Conservation (phyloP, 495 filamentous ascomycete species). For the Pseudevernia furfuracea region DNA sequence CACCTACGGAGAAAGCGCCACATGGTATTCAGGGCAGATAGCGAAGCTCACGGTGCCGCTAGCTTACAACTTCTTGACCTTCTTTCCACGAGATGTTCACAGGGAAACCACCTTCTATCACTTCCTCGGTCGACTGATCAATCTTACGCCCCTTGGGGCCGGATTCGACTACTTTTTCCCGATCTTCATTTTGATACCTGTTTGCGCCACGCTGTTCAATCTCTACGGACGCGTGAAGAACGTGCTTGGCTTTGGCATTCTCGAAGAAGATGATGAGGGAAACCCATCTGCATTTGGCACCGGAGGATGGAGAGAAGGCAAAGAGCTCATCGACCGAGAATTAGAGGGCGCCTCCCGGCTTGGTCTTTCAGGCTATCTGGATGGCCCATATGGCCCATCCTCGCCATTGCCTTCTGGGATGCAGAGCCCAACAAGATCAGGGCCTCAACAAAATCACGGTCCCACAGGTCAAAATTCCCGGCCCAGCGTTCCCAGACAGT, state of each 20-base stretch:
- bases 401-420: constrained; percentile 14
- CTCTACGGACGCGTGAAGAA: constrained; percentile 75
- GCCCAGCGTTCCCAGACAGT: constrained; percentile 13
- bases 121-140: constrained; percentile 77
- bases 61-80: constrained; percentile 91
- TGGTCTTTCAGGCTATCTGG: constrained; percentile 35
- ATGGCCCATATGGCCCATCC: constrained; percentile 12
- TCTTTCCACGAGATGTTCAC: constrained; percentile 61
- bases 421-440: constrained; percentile 6
- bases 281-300: constrained; percentile 57
- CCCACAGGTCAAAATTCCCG: constrained; percentile 1
- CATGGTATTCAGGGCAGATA: constrained; percentile 88
- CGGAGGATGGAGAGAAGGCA: constrained; percentile 87
- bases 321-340: constrained; percentile 89
- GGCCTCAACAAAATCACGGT: neutral
- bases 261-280: constrained; percentile 62
- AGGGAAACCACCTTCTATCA: constrained; percentile 69
- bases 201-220: constrained; percentile 75
- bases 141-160: constrained; percentile 72
- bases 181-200: constrained; percentile 72
- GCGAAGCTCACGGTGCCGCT: constrained; percentile 86
- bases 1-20: constrained; percentile 83
- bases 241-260: constrained; percentile 66
- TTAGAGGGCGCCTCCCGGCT: constrained; percentile 55
- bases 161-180: constrained; percentile 88